phyloP scores from a whole-genome alignment of 2,329 filamentous ascomycete species.

The Tricladium varicosporioides region DNA sequence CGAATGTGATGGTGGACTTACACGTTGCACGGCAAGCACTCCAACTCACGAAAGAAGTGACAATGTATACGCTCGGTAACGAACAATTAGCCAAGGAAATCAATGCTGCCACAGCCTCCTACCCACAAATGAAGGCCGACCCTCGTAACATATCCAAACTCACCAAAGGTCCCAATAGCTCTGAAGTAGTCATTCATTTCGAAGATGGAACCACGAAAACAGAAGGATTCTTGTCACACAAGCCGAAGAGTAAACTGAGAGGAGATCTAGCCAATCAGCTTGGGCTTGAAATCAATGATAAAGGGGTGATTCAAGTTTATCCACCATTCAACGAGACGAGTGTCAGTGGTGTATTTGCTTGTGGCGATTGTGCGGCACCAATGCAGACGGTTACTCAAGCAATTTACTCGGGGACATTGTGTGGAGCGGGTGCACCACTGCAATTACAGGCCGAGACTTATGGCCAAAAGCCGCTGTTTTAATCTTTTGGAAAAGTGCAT shows the following conservation, averaged over 20 bases:
- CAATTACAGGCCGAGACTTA: too few species aligned
- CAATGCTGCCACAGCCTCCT: not conserved
- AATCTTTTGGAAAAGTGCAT: too few species aligned
- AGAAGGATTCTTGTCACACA: conserved; percentile 42
- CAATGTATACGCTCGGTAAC: conserved; percentile 49
- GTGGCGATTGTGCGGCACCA: too few species aligned
- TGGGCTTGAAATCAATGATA: conserved; percentile 40
- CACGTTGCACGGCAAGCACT: conserved; percentile 43
- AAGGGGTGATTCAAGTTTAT: conserved; percentile 44
- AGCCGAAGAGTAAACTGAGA: conserved; percentile 36
- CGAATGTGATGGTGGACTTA: conserved; percentile 32
- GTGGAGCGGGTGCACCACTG: too few species aligned
- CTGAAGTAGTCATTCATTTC: conserved; percentile 39
- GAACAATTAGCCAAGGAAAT: conserved; percentile 25
- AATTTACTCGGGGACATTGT: too few species aligned
- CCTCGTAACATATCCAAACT: not conserved
- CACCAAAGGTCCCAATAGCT: conserved; percentile 12
- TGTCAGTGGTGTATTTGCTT: conserved; percentile 29
- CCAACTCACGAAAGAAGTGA: conserved; percentile 42
- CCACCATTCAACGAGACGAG: conserved; percentile 48
- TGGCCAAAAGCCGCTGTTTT: too few species aligned
- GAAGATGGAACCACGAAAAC: conserved; percentile 22
- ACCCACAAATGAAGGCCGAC: not conserved
- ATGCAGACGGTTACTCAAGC: too few species aligned
- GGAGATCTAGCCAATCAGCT: conserved; percentile 43